Evolutionary conservation across 164 flowering plant species (phyloP).

Genomic region (Warburgia ugandensis): DNA sequence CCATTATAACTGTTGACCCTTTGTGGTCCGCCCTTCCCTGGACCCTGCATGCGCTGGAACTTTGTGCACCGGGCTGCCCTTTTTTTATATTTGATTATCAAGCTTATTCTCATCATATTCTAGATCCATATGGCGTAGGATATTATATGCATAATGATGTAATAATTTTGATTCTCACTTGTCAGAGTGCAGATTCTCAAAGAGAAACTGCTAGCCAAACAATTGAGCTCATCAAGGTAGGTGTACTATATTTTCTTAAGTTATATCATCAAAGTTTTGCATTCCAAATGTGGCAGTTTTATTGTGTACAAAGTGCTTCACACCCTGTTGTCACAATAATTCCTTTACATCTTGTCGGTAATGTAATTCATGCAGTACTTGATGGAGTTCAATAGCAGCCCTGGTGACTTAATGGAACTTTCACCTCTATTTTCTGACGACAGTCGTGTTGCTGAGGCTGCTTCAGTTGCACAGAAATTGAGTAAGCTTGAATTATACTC

Average conservation of each 20-base stretch:
- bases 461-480: constrained; percentile 94
- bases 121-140: not conserved
- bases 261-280: too few relatives aligned
- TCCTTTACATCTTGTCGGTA: constrained; percentile 5
- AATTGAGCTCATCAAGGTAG: constrained; percentile 95
- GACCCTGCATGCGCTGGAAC: too few relatives aligned
- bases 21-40: too few relatives aligned
- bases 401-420: constrained; percentile 95
- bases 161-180: constrained; percentile 16
- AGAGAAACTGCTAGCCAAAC: constrained; percentile 97
- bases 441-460: constrained; percentile 99
- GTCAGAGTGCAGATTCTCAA: constrained; percentile 99
- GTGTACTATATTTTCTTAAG: not conserved
- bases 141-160: constrained; percentile 5
- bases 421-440: constrained; percentile 98
- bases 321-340: constrained; percentile 1
- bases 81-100: too few relatives aligned
- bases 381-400: constrained; percentile 98
- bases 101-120: too few relatives aligned
- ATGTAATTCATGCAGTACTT: constrained; percentile 54
- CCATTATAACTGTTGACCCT: not conserved
- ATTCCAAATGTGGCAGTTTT: not conserved
- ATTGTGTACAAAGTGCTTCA: constrained; percentile 3
- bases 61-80: too few relatives aligned
- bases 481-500: constrained; percentile 37